Base-by-base conservation (phyloP, 306 rosid genomes). In the Gastrolobium bilobum region DNA sequence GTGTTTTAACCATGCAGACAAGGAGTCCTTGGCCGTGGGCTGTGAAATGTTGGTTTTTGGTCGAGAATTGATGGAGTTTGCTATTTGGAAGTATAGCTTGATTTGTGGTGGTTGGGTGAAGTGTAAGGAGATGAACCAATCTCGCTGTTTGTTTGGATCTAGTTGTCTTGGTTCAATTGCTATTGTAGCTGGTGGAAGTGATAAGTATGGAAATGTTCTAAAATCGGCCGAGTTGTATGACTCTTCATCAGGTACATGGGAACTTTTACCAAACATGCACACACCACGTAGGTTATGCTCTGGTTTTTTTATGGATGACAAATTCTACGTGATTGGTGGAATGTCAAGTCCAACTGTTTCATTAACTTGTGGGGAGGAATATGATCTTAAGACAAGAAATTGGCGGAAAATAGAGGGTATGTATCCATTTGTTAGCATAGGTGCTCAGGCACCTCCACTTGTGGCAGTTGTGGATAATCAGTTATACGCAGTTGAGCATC, bases 371-470 rank as follows among this genome's bases (percentile, higher is more conserved):
- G 98, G 97, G 4, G 99, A 95, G 91, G 98, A 95, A 80, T 92
- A 85, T 58, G 92, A 95, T 81, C 91, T 86, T 10, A 81, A 86
- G 83, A 90, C 90, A 4, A 86, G 83, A 65, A 88, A 39, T 79
- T 95, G 97, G 99, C 84, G 94, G 79, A 91, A 77, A 79, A 91
- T 92, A 76, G 92, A 91, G 75, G 86, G 88, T 30, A 95, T 92
- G 98, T 95, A 87, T 79, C 99, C 99, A 1, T 88, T 83, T 79
- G 97, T 86, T 62, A 93, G 90, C 14, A 76, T 67, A 76, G 92
- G 94, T 43, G 89, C 93, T 26, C 98, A 95, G 82, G 98, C 98
- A 26, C 99, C 99, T 75, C 99, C 99, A 1, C 99, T 95, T 26
- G 93, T 93, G 61, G 99, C 99, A 2, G 97, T 95, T 80, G 99